Evolutionary conservation across 2,329 filamentous ascomycete genomes (phyloP).

Genomic region (Monosporascus ibericus): DNA sequence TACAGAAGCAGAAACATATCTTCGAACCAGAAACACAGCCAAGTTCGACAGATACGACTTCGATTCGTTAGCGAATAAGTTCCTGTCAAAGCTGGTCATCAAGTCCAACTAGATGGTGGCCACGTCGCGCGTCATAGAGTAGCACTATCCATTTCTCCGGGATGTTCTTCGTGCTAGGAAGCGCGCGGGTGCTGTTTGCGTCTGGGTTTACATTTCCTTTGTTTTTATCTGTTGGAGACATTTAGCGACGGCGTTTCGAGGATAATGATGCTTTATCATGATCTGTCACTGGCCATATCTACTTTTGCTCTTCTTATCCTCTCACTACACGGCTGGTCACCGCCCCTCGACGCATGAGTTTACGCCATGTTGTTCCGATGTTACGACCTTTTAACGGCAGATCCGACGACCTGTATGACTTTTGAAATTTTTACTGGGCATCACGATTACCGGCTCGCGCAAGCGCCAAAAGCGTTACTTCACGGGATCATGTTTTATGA

Average conservation of each 20-base stretch:
- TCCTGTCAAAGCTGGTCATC: slow-evolving; percentile 92
- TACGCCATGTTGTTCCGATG: slow-evolving; percentile 25
- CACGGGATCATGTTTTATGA: slow-evolving; percentile 24
- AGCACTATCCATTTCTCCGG: slow-evolving; percentile 22
- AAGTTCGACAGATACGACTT: slow-evolving; percentile 91
- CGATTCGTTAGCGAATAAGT: slow-evolving; percentile 94
- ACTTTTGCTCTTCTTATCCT: slow-evolving; percentile 19
- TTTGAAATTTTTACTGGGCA: slow-evolving; percentile 20
- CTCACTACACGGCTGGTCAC: slow-evolving; percentile 25
- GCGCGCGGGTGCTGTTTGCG: slow-evolving; percentile 10
- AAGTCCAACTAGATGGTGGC: slow-evolving; percentile 64
- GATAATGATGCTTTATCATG: slow-evolving; percentile 31
- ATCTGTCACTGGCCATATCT: slow-evolving; percentile 20
- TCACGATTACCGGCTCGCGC: slow-evolving; percentile 15
- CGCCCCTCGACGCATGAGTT: slow-evolving; percentile 20
- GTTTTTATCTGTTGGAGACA: slow-evolving; percentile 27
- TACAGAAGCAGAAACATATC: slow-evolving; percentile 66
- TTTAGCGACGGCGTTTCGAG: slow-evolving; percentile 38
- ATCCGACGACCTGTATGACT: slow-evolving; percentile 30
- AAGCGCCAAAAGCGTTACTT: slow-evolving; percentile 25
- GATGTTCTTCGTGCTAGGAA: slow-evolving; percentile 9
- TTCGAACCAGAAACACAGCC: slow-evolving; percentile 70
- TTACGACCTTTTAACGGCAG: slow-evolving; percentile 27
- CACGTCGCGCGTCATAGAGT: slow-evolving; percentile 5
- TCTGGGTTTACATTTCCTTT: slow-evolving; percentile 23